These are phyloP conservation scores for Bidens hawaiensis DNA, from an alignment of 140 eudicot species.

Conservation along the genomic window DNA sequence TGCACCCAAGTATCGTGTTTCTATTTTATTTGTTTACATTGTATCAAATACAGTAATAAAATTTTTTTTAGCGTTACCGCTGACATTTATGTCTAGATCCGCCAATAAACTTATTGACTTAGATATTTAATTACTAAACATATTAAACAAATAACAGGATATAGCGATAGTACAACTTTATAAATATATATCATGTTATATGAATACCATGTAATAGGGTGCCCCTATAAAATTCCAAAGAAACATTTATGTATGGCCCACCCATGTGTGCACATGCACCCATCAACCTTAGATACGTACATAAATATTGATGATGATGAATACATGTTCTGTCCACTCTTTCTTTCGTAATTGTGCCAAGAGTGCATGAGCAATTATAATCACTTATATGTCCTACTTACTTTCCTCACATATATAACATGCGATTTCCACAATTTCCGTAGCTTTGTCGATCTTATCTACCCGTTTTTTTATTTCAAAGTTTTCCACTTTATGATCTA, in stretches of 20 bases:
- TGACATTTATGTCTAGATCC: no score
- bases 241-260: constrained; percentile 20
- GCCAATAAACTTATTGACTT: no score
- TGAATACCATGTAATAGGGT: neutral
- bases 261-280: constrained; percentile 43
- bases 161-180: neutral
- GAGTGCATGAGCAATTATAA: constrained; percentile 29
- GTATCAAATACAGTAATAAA: no score
- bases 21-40: no score
- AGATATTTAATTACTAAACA: no score
- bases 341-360: constrained; percentile 14
- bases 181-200: neutral
- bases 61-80: no score
- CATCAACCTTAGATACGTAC: constrained; percentile 25
- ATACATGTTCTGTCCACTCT: constrained; percentile 21
- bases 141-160: neutral
- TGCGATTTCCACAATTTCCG: constrained; percentile 29
- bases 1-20: no score
- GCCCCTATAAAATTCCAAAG: constrained; percentile 12
- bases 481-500: neutral
- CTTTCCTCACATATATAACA: constrained; percentile 24
- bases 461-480: neutral
- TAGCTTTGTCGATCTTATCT: constrained; percentile 13
- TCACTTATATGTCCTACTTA: constrained; percentile 14
- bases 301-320: constrained; percentile 25